Evolutionary conservation across 2,329 filamentous ascomycete species (phyloP), one percentile per base, ranked within the genome.

Genomic region (Didymella sp.): DNA sequence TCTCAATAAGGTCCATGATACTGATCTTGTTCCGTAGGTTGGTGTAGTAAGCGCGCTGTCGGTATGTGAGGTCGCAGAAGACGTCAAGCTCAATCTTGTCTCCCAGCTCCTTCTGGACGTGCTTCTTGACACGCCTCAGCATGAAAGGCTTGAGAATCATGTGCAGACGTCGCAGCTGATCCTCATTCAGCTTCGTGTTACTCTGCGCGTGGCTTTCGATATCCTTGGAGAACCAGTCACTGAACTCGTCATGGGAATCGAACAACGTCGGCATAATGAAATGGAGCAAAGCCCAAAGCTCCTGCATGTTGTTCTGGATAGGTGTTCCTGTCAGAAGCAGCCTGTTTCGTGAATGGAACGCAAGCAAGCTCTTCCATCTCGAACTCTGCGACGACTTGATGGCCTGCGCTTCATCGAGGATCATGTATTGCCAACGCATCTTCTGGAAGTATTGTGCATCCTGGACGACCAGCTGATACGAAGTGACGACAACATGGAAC

Each of bases 231-330:
- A 96, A 96, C 91, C 91, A 96, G 69, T 95, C 91, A 79, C 90
- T 94, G 73, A 96, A 96, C 71, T 95, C 91, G 72, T 96, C 91
- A 77, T 95, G 91, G 0, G 90, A 94, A 76, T 95, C 95, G 77
- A 99, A 99, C 48, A 99, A 83, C 40, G 91, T 96, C n/a, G 95
- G 95, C 95, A 99, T 98, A 80, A 98, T 98, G 80, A 99, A 99
- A 83, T 99, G 95, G 19, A 99, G 84, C 64, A 99, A 79, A 27
- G 95, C 95, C 95, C 95, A 99, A 57, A 99, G 79, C 78, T 99
- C 94, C 78, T 98, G 95, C 95, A 99, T 99, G 83, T 98, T 99
- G 81, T 99, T 99, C 77, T 99, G 95, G 64, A 99, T 98, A 2
- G 95, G 95, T 0, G 95, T 99, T 79, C 95, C 95, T 0, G 95